These are phyloP conservation scores for Rhodotorula graminis DNA, from an alignment of 768 basidiomycete genomes.

Conservation along the genomic window DNA sequence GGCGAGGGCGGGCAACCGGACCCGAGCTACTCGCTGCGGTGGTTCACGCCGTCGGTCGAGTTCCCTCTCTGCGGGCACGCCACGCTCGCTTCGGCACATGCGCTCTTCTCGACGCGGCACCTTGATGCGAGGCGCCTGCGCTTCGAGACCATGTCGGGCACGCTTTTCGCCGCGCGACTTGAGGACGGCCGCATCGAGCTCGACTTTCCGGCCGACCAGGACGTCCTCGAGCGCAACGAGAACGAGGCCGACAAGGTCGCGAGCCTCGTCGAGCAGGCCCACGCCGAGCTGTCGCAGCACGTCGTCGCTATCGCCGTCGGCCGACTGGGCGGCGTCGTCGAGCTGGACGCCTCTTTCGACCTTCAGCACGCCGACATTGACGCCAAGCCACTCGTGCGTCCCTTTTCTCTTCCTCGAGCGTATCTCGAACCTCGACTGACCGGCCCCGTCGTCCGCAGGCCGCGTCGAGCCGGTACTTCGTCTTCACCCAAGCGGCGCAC, in stretches of 20 bases:
- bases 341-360: slow-evolving; percentile 2
- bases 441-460: not conserved
- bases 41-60: slow-evolving; percentile 42
- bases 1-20: not conserved
- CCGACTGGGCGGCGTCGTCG: slow-evolving; percentile 10
- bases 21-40: slow-evolving; percentile 40
- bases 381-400: not conserved
- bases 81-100: slow-evolving; percentile 44
- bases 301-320: not conserved
- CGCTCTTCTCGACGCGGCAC: slow-evolving; percentile 35
- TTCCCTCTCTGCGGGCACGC: slow-evolving; percentile 42
- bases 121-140: slow-evolving; percentile 11
- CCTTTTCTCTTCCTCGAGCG: accelerated
- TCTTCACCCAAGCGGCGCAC: slow-evolving; percentile 29
- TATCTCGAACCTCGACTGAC: too few species aligned
- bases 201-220: slow-evolving; percentile 38
- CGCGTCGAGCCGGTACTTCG: not conserved
- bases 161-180: slow-evolving; percentile 26
- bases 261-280: not conserved
- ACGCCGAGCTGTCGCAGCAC: too few species aligned
- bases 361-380: not conserved
- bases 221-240: not conserved
- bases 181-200: slow-evolving; percentile 36
- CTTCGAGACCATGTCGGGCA: slow-evolving; percentile 41
- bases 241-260: not conserved